Base-by-base conservation (phyloP, 2,329 filamentous ascomycete genomes). In the Paecilomyces sp. region DNA sequence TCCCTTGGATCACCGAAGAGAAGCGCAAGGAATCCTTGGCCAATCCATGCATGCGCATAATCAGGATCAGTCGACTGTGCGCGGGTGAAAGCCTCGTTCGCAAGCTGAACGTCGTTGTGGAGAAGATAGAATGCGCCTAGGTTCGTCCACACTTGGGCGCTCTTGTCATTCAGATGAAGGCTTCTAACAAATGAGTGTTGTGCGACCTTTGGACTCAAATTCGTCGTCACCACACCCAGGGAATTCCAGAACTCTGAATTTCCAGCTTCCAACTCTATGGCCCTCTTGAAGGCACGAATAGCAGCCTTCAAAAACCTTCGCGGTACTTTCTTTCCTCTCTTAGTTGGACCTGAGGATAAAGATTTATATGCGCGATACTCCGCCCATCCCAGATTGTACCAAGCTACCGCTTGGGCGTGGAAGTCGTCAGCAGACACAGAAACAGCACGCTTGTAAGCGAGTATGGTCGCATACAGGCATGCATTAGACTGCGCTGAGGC, bases 161-260 rank as follows among this genome's bases (percentile, higher is more conserved):
- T 95, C 62, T 91, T 81, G 73, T 99, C 93, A 68, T 97, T 95
- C 15, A 99, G 80, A 73, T 95, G 90, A n/a, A 99, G 74, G 65
- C 92, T 96, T 66, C 95, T 84, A 12, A 96, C 89, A 67, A 99
- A 93, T 0, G 94, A 87, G 73, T 99, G 95, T 73, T 99, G 94
- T 0, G 94, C 87, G 1, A 99, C 90, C 59, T 88, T 87, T 0
- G 92, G 89, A 69, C 90, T 97, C 65, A 97, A 82, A 54, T 86
- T 85, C 63, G 91, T 92, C 1, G 94, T 97, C 28, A 90, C 91
- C 3, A 97, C 91, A 56, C 93, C 94, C 2, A 99, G 82, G 0
- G 94, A 88, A 70, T 97, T 97, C 94, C 94, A 99, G 73, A 97
- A 97, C 66, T 97, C 93, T 0, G 91, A 81, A 70, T 97, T 99